phyloP scores from a whole-genome alignment of 768 basidiomycete species.

The Lactarius indigo region DNA sequence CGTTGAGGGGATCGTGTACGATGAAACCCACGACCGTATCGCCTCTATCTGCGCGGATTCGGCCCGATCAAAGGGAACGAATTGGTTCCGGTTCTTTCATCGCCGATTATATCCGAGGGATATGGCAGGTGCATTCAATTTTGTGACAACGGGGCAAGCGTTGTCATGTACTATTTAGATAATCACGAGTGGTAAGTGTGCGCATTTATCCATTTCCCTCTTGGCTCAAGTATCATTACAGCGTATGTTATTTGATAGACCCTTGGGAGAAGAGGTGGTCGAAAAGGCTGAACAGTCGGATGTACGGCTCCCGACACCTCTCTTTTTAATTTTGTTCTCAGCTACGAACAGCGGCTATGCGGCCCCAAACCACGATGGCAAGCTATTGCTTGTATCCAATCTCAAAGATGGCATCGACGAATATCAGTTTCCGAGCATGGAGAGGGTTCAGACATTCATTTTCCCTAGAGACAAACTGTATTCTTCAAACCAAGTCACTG shows the following conservation, averaged over 20 bases:
- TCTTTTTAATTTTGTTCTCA: not conserved
- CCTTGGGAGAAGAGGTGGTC: slow-evolving; percentile 10
- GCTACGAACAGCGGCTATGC: not conserved
- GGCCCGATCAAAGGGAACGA: not conserved
- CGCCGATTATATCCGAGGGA: not conserved
- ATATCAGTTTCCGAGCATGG: slow-evolving; percentile 1
- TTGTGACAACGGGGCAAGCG: not conserved
- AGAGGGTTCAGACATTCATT: not conserved
- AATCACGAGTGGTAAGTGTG: too few relatives aligned
- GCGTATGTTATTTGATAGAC: slow-evolving; percentile 1
- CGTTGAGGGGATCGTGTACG: too few relatives aligned
- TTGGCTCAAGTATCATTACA: not conserved
- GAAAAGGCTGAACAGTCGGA: slow-evolving; percentile 1
- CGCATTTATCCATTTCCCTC: not conserved
- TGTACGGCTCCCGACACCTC: not conserved
- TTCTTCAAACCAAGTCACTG: not conserved
- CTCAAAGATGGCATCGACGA: not conserved
- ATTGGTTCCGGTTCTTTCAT: not conserved
- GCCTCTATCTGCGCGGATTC: not conserved
- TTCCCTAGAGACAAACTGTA: not conserved
- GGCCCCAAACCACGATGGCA: not conserved
- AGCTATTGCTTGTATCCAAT: slow-evolving; percentile 1
- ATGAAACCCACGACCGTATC: not conserved
- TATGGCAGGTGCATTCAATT: slow-evolving; percentile 2
- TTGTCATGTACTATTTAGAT: not conserved